Percentiles rank a stretch among this genome's conserved stretches.
phyloP scores from a whole-genome alignment of 257 asterid genomes.

The Catharanthus roseus region DNA sequence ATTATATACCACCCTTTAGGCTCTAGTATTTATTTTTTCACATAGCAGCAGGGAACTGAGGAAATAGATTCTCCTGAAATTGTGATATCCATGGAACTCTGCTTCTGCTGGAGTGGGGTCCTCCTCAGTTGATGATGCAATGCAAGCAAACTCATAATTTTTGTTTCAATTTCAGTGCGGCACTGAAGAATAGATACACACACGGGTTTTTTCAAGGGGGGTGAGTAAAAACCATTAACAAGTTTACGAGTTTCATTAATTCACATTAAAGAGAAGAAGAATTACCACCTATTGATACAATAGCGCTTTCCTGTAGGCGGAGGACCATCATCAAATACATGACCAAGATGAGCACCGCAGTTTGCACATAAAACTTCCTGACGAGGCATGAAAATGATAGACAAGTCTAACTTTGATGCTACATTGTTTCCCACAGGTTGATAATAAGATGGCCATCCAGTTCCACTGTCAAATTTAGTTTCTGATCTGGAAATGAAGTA shows the following conservation, averaged over 20 bases:
- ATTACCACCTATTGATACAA: slow-evolving; percentile 94
- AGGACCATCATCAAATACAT: slow-evolving; percentile 85
- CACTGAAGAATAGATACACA: slow-evolving; percentile 40
- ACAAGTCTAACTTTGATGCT: slow-evolving; percentile 78
- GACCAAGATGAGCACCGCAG: slow-evolving; percentile 97
- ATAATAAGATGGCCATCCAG: slow-evolving; percentile 96
- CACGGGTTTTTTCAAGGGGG: neutral
- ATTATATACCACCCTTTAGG: neutral
- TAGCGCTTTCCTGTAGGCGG: slow-evolving; percentile 84
- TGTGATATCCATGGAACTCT: neutral
- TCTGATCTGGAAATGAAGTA: slow-evolving; percentile 49
- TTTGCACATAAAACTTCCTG: slow-evolving; percentile 68
- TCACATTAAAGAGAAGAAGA: neutral
- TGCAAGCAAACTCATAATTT: slow-evolving; percentile 20
- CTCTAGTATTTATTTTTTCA: neutral
- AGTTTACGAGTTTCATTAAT: neutral
- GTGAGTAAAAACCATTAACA: neutral
- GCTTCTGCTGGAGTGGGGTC: too few relatives aligned
- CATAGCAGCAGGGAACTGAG: neutral
- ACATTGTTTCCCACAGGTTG: slow-evolving; percentile 68
- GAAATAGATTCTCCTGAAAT: neutral
- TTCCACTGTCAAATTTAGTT: slow-evolving; percentile 88
- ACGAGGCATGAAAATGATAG: slow-evolving; percentile 90
- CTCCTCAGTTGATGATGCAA: neutral
- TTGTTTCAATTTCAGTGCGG: slow-evolving; percentile 58